Base-by-base conservation (phyloP, 768 basidiomycete species). In the Crassisporium funariophilum region DNA sequence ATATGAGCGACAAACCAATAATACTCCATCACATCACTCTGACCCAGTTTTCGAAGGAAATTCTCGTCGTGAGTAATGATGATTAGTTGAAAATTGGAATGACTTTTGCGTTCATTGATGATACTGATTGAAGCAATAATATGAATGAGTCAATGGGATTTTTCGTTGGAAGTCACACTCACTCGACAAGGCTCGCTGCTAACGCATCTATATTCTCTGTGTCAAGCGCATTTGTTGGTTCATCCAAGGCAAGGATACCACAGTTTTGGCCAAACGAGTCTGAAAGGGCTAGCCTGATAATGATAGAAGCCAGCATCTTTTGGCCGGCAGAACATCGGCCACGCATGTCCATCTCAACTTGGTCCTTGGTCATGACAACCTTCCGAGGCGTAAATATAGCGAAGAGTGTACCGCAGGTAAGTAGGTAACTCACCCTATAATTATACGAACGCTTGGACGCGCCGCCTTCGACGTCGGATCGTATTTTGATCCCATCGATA, bases 281-380 rank as follows among this genome's bases (percentile, higher is more conserved):
- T 4, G 95, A 95, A 20, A 99, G 77, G 3, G 97, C 97, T 25
- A 99, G 83, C 5, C 97, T 85, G 59, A 99, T 98, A 68, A 98
- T 92, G 67, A 98, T 98, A 16, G 91, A 95, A 8, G 95, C 97
- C 48, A 99, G 73, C 80, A 98, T 98, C 71, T 99, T 99, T 70
- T 99, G 97, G 0, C 97, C 97, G 1, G 97, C 97, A 12, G 91
- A 94, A 69, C 97, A 99, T 53, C 97, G 83, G 19, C 97, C 97
- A 46, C 97, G 85, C 97, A 99, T 99, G 68, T 98, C 97, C 90
- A 99, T 94, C 68, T 98, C 95, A 5, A 98, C 95, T 60, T 94
- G 89, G 64, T 98, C 95, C 72, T 99, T 99, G 42, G 88, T 91
- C 95, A 99, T 98, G 54, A 98, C 95, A 48, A 98, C 93, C 93